Evolutionary conservation across 257 asterid genomes (phyloP).

Genomic region (Solanum virginianum): DNA sequence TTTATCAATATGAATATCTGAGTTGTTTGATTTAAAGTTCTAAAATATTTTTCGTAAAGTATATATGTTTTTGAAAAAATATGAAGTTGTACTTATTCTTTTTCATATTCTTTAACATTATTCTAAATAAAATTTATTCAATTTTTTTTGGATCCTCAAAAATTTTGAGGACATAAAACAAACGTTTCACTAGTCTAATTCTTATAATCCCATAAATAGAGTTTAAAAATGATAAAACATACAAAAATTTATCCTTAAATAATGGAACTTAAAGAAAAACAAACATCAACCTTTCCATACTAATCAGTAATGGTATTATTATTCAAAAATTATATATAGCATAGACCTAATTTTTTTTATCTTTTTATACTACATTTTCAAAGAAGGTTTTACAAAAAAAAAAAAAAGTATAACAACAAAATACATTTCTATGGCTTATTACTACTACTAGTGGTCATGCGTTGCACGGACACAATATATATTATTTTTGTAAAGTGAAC

Average conservation of each 20-base stretch:
- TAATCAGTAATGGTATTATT: background rate
- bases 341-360: background rate
- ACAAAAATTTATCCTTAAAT: background rate
- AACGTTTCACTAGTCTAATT: background rate
- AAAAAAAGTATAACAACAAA: too few relatives aligned
- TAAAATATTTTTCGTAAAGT: background rate
- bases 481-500: too few relatives aligned
- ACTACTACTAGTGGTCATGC: too few relatives aligned
- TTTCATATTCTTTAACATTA: background rate
- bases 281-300: background rate
- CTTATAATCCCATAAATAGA: background rate
- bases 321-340: background rate
- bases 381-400: too few relatives aligned
- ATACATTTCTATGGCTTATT: too few relatives aligned
- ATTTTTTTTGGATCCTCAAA: too few relatives aligned
- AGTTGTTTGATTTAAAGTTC: background rate
- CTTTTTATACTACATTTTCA: background rate
- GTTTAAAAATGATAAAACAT: background rate
- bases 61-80: background rate
- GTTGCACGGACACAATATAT: too few relatives aligned
- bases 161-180: background rate
- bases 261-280: background rate
- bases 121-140: background rate
- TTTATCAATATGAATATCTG: background rate
- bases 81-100: background rate